A percentile compares a stretch with the other conserved stretches of the same genome.
These are phyloP conservation scores for Rutstroemia sp. DNA, from an alignment of 2,329 filamentous ascomycete genomes.

Conservation along the genomic window DNA sequence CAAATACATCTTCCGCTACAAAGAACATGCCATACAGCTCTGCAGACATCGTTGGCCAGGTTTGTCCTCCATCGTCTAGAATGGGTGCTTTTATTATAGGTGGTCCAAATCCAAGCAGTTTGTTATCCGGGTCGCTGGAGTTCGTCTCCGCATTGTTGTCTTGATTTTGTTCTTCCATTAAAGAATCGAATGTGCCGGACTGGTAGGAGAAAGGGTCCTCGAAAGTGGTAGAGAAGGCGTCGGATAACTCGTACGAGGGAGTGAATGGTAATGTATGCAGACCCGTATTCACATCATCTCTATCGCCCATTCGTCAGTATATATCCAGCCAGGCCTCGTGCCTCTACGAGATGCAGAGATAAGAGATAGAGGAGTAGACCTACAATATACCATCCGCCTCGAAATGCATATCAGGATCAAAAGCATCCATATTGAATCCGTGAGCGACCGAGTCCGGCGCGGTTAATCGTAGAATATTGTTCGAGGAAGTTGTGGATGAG, in stretches of 20 bases:
- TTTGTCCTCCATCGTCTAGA: conserved; percentile 58
- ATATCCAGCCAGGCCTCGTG: not conserved
- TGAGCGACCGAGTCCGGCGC: conserved; percentile 13
- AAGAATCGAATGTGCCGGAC: conserved; percentile 36
- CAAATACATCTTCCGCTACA: conserved; percentile 73
- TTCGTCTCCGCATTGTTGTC: conserved; percentile 13
- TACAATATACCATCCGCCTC: conserved; percentile 25
- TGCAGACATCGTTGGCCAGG: conserved; percentile 60
- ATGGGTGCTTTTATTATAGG: conserved; percentile 53
- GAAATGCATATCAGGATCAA: conserved; percentile 25
- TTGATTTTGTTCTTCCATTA: conserved; percentile 26
- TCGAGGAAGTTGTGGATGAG: conserved; percentile 12
- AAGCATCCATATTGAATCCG: conserved; percentile 22
- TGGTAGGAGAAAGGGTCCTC: conserved; percentile 58
- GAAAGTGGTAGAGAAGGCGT: conserved; percentile 53
- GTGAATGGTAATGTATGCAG: conserved; percentile 45
- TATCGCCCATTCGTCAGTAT: conserved; percentile 1
- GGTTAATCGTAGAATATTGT: conserved; percentile 24
- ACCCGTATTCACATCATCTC: conserved; percentile 9
- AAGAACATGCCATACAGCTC: conserved; percentile 84
- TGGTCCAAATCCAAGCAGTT: conserved; percentile 67
- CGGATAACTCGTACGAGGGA: conserved; percentile 53
- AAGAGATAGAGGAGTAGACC: conserved; percentile 2
- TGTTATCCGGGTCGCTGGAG: conserved; percentile 49
- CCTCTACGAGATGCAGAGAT: not conserved